Conservation (phyloP, 179 eudicot genomes). For the Corrigiola litoralis region DNA sequence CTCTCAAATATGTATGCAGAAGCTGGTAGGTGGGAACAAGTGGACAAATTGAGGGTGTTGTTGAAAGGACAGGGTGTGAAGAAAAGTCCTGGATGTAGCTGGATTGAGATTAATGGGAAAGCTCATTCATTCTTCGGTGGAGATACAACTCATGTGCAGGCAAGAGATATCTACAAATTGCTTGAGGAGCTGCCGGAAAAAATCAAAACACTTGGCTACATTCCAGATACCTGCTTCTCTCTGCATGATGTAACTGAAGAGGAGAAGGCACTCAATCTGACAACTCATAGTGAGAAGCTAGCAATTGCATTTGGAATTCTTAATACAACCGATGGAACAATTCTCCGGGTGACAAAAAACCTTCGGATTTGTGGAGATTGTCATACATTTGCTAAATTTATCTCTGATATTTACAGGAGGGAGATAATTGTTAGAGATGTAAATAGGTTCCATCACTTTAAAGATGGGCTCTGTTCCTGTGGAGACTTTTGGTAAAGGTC, state of each 20-base stretch:
- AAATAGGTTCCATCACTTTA: no score
- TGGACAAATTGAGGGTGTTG: constrained; percentile 26
- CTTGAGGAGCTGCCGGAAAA: constrained; percentile 18
- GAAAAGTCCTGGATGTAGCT: constrained; percentile 49
- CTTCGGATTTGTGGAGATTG: no score
- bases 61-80: constrained; percentile 32
- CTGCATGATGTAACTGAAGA: constrained; percentile 1
- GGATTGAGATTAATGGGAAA: constrained; percentile 41
- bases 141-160: constrained; percentile 26
- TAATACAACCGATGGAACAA: no score
- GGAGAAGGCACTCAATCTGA: background rate
- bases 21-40: constrained; percentile 36
- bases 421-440: no score
- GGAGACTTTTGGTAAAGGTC: no score
- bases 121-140: constrained; percentile 42
- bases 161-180: constrained; percentile 3
- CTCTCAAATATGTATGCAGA: constrained; percentile 36
- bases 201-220: constrained; percentile 19
- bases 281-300: background rate
- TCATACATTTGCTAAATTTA: no score
- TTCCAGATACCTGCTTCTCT: background rate
- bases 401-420: no score
- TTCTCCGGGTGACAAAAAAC: no score
- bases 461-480: no score
- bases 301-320: background rate